Evolutionary conservation across 2,329 filamentous ascomycete genomes (phyloP), one percentile per base, ranked within the genome.

Genomic region (Microdochium trichocladiopsis): DNA sequence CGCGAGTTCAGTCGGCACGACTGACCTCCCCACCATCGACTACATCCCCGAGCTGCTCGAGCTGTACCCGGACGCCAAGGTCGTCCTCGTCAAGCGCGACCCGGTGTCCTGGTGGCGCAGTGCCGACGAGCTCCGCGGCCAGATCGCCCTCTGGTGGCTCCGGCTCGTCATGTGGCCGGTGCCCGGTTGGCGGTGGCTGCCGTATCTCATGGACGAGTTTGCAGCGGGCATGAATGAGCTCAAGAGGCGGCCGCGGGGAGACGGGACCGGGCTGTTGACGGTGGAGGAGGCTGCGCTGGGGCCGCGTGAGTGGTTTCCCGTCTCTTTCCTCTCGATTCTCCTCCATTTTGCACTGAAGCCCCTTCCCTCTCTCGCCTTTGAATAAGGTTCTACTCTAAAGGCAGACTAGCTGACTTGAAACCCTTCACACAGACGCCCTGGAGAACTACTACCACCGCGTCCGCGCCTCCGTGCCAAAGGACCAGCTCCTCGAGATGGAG

Each of bases 1-100:
- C 61, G 63, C 25, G 71, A 71, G 10, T 74, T 69, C 53, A n/a
- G 68, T 66, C 2, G 70, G 69, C 10, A 64, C 66, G 18, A 71
- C 70, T 18, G 72, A 75, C 55, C 53, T 64, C 6, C 71, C 72
- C 1, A 61, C 63, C 2, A 61, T 61, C 18, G 63, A 67, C 36
- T 62, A 72, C 16, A 62, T 71, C 14, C 62, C 65, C 23, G 70
- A 74, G 48, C 56, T 74, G 23, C 25, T 50, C 23, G 51, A 50
- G 4, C 37, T 53, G 14, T 53, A 50, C 52, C 72, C 72, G 0
- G 62, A 73, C 31, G 71, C 72, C n/a, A 68, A 66, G 45, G 69
- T 74, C 16, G 66, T 75, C 21, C 66, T 64, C 54, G 66, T 65
- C 1, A 59, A 56, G 1, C 60, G 63, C 25, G 61, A 64, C 50